Conservation (phyloP, 495 filamentous ascomycete genomes). For the Tetracladium setigerum region DNA sequence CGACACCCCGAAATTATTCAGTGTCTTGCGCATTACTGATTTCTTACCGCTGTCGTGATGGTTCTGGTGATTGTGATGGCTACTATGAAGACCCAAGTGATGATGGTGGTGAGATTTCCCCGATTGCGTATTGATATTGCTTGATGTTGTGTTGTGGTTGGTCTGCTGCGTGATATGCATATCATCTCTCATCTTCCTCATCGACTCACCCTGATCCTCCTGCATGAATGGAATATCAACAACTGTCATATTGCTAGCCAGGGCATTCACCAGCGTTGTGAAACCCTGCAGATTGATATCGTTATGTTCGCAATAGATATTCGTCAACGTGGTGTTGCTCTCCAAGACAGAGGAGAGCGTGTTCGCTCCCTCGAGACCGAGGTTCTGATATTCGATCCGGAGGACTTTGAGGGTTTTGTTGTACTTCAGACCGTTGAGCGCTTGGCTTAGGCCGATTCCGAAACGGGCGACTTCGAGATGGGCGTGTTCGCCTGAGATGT, state of each 20-base stretch:
- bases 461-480: conserved; percentile 81
- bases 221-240: conserved; percentile 61
- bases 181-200: conserved; percentile 54
- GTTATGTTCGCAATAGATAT: conserved; percentile 72
- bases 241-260: conserved; percentile 49
- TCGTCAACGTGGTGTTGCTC: conserved; percentile 53
- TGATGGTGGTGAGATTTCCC: too few species aligned
- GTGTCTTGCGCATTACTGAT: conserved; percentile 12
- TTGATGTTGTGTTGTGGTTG: conserved; percentile 7
- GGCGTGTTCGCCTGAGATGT: conserved; percentile 84
- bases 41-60: conserved; percentile 14
- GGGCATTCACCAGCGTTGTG: conserved; percentile 65
- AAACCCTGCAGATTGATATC: conserved; percentile 72
- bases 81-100: conserved; percentile 22
- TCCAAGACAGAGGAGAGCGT: conserved; percentile 72
- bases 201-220: conserved; percentile 49
- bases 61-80: neutral
- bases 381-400: conserved; percentile 56
- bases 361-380: conserved; percentile 64
- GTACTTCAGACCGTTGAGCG: conserved; percentile 65
- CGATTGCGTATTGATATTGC: too few species aligned
- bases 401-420: conserved; percentile 72
- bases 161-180: conserved; percentile 44
- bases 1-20: conserved; percentile 21
- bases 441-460: conserved; percentile 72